Base-by-base conservation (phyloP, 2,329 filamentous ascomycete species). In the Talaromyces sp. region DNA sequence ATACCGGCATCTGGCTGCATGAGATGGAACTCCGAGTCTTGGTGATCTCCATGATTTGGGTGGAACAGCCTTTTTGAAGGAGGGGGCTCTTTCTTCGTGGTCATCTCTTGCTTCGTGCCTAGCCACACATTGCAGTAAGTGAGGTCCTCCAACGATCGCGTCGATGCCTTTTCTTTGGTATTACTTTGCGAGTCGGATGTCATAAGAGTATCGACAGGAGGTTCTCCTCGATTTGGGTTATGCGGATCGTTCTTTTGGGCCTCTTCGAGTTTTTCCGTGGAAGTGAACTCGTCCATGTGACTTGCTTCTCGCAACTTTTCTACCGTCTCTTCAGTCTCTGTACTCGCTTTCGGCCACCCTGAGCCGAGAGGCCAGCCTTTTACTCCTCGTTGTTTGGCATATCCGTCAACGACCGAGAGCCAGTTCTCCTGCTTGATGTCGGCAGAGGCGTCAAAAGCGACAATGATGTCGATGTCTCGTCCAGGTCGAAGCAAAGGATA, bases 101-200 rank as follows among this genome's bases (percentile, higher is more conserved):
- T 82, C 5, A 87, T 86, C 72, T 96, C 91, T 68, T 91, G 83
- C 3, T 85, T 96, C 0, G 85, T 90, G 36, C 95, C 95, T 8
- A 97, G 89, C 95, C 95, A 99, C 62, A 98, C 85, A 22, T 93
- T 98, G 78, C 95, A 98, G 78, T 93, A 95, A 6, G 90, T 89
- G 0, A 99, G 81, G 39, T 92, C 87, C 6, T 68, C 69, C n/a
- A 69, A 27, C 25, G 61, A 51, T 66, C 33, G 65, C 19, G 44
- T 22, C 13, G 47, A 42, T 32, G 49, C 47, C 7, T 53, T 54
- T 17, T 58, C 28, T 39, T 27, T 33, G 47, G 25, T 54, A 15
- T 55, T 52, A 33, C 58, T 51, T 25, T 65, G 77, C 74, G 55
- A 72, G 63, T 54, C 74, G 72, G 27, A 74, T 67, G 9, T 74